Percentiles rank a stretch among this genome's conserved stretches.
Evolutionary conservation across 129 eudicot genomes (phyloP).

Genomic region (Flaveria robusta): DNA sequence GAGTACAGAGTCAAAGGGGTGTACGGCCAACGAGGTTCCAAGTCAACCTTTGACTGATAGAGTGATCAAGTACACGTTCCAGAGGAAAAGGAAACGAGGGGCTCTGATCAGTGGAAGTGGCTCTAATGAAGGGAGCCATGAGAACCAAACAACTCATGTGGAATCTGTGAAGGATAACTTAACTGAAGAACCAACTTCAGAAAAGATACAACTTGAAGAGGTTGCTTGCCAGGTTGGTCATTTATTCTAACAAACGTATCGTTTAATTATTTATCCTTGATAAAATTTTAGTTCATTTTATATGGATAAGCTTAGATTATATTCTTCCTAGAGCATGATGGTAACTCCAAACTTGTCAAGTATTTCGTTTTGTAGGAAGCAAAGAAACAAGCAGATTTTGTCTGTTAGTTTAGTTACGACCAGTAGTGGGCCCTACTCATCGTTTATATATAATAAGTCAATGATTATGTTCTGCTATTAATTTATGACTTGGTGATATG

Average conservation of each 20-base stretch:
- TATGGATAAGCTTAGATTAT: not conserved
- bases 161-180: slow-evolving; percentile 31
- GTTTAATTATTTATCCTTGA: not conserved
- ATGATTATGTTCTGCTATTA: not conserved
- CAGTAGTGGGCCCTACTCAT: not conserved
- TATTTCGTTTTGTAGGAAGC: not conserved
- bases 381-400: not conserved
- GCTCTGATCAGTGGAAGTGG: slow-evolving; percentile 37
- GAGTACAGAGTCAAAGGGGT: slow-evolving; percentile 29
- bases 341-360: not conserved
- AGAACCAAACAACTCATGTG: slow-evolving; percentile 33
- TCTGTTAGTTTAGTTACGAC: not conserved
- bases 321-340: not conserved
- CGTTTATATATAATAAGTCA: not conserved
- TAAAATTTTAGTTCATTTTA: not conserved
- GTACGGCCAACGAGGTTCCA: slow-evolving; percentile 17
- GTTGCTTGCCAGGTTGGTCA: slow-evolving; percentile 82
- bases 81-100: slow-evolving; percentile 76
- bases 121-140: slow-evolving; percentile 29
- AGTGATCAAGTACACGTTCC: slow-evolving; percentile 72
- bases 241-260: not conserved
- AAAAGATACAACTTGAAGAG: slow-evolving; percentile 53
- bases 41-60: slow-evolving; percentile 44
- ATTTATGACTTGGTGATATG: not conserved
- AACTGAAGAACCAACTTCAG: slow-evolving; percentile 48